Evolutionary conservation across 1,284 basidiomycete species (phyloP).

Genomic region (Chondrostereum purpureum): DNA sequence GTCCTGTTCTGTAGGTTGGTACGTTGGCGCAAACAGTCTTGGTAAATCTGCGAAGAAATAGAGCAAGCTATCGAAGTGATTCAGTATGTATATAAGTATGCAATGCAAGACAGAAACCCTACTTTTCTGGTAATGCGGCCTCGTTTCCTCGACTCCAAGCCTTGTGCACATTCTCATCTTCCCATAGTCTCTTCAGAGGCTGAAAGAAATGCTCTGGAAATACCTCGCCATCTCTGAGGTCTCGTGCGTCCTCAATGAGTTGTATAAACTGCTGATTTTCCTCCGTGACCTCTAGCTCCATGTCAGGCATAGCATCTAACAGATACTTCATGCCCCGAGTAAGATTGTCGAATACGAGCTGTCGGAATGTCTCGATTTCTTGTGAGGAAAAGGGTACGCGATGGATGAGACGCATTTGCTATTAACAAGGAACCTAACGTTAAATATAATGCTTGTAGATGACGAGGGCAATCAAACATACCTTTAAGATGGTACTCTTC

Average conservation of each 20-base stretch:
- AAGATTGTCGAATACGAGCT: conserved; percentile 89
- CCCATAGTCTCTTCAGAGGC: conserved; percentile 67
- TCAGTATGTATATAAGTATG: too few relatives aligned
- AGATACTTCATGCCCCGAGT: conserved; percentile 79
- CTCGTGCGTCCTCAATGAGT: conserved; percentile 62
- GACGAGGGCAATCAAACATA: conserved; percentile 22
- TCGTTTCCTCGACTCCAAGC: conserved; percentile 65
- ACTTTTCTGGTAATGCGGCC: conserved; percentile 74
- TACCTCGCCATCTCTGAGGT: conserved; percentile 74
- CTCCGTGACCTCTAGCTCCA: conserved; percentile 67
- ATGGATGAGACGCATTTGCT: conserved; percentile 91
- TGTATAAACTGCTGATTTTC: conserved; percentile 50
- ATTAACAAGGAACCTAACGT: neutral
- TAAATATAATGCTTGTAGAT: neutral
- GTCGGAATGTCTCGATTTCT: conserved; percentile 78
- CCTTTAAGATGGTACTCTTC: conserved; percentile 89
- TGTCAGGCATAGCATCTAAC: conserved; percentile 85
- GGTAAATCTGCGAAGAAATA: conserved; percentile 67
- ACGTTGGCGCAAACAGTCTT: conserved; percentile 56
- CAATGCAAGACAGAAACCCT: conserved; percentile 16
- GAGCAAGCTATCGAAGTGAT: conserved; percentile 28
- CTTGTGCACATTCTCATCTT: conserved; percentile 58
- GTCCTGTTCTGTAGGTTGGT: conserved; percentile 63
- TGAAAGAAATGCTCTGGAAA: conserved; percentile 64
- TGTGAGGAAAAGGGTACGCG: conserved; percentile 67